phyloP scores from a whole-genome alignment of 495 filamentous ascomycete species.

The Penicillium waksmanii region DNA sequence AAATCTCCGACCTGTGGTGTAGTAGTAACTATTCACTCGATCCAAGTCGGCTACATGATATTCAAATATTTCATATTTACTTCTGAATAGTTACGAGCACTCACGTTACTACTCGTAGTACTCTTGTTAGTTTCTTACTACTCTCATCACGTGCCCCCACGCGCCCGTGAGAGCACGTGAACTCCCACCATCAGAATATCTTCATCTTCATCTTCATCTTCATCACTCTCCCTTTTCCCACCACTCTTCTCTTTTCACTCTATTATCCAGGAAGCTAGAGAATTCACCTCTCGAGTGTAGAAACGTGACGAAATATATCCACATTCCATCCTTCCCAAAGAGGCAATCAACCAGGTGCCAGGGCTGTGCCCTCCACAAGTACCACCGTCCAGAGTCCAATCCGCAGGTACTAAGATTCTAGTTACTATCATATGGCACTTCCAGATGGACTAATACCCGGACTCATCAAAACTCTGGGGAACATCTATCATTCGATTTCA shows the following conservation, averaged over 20 bases:
- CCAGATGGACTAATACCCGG: too few relatives aligned
- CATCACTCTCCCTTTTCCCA: neutral
- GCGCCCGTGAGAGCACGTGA: conserved; percentile 1
- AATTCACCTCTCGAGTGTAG: too few relatives aligned
- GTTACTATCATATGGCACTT: too few relatives aligned
- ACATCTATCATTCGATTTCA: too few relatives aligned
- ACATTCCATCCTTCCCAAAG: too few relatives aligned
- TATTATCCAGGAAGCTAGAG: neutral
- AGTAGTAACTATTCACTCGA: neutral
- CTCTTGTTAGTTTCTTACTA: neutral
- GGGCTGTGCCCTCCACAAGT: too few relatives aligned
- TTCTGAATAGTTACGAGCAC: neutral
- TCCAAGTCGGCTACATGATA: neutral
- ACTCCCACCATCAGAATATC: neutral
- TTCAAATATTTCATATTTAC: neutral
- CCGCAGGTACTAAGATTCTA: too few relatives aligned
- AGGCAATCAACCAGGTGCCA: too few relatives aligned
- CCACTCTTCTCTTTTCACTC: neutral
- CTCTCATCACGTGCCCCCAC: neutral
- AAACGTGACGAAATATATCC: too few relatives aligned
- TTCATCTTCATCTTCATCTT: neutral
- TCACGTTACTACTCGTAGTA: neutral
- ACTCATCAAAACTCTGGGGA: too few relatives aligned
- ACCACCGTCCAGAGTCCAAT: too few relatives aligned
- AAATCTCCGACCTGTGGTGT: conserved; percentile 3